Conservation (phyloP, 2,329 filamentous ascomycete genomes). For the Seiridium unicorne region DNA sequence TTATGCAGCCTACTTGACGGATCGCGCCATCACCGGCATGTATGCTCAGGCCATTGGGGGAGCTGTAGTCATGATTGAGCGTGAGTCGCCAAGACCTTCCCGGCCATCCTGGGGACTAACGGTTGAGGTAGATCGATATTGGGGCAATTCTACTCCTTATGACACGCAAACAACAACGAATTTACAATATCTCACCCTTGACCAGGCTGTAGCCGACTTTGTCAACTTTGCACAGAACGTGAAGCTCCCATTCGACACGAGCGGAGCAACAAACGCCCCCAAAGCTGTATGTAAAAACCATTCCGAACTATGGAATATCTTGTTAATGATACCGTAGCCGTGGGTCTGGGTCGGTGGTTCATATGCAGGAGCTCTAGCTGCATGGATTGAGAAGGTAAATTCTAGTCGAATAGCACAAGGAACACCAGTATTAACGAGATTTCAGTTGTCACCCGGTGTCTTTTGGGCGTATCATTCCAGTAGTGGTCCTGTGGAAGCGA, state of each 20-base stretch:
- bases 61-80: slow-evolving; percentile 55
- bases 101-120: not conserved
- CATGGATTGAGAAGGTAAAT: slow-evolving; percentile 47
- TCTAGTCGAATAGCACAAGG: not conserved
- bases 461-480: slow-evolving; percentile 61
- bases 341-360: slow-evolving; percentile 58
- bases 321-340: slow-evolving; percentile 31
- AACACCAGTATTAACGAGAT: slow-evolving; percentile 2
- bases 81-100: slow-evolving; percentile 24
- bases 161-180: slow-evolving; percentile 48
- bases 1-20: slow-evolving; percentile 50
- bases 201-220: slow-evolving; percentile 52
- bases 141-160: slow-evolving; percentile 55
- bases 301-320: not conserved
- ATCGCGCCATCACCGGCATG: slow-evolving; percentile 45
- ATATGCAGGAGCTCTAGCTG: slow-evolving; percentile 54
- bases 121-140: slow-evolving; percentile 49
- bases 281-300: slow-evolving; percentile 33
- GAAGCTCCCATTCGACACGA: slow-evolving; percentile 50
- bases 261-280: slow-evolving; percentile 45
- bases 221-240: slow-evolving; percentile 52
- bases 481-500: slow-evolving; percentile 53
- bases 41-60: slow-evolving; percentile 51
- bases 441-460: slow-evolving; percentile 44
- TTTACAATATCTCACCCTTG: slow-evolving; percentile 51